Percentiles rank a stretch among this genome's conserved stretches.
Evolutionary conservation across 2,329 filamentous ascomycete genomes (phyloP).

Genomic region (Aureobasidium uvarum): DNA sequence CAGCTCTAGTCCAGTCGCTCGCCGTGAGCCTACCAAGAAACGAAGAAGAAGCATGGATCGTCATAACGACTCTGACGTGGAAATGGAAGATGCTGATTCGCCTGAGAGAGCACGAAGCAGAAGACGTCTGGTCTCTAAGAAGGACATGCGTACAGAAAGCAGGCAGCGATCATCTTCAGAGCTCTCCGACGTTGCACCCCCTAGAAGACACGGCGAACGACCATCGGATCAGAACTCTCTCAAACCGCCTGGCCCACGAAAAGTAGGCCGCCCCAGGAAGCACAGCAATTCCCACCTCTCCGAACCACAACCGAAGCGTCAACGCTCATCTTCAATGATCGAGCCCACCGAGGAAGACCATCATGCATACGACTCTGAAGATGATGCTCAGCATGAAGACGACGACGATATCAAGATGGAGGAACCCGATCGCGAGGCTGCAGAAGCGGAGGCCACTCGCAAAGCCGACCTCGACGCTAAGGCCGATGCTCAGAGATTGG

Average conservation of each 20-base stretch:
- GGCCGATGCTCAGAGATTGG: constrained; percentile 31
- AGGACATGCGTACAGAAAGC: constrained; percentile 38
- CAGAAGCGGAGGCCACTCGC: constrained; percentile 29
- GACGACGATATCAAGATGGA: constrained; percentile 29
- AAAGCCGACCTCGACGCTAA: constrained; percentile 30
- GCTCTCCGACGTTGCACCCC: constrained; percentile 33
- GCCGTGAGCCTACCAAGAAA: constrained; percentile 37
- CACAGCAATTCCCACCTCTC: constrained; percentile 34
- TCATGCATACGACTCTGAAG: constrained; percentile 29
- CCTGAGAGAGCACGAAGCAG: constrained; percentile 29
- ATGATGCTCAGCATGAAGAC: constrained; percentile 28
- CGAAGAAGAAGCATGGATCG: constrained; percentile 29
- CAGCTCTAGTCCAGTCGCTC: constrained; percentile 40
- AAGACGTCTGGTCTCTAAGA: constrained; percentile 39
- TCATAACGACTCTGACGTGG: constrained; percentile 26
- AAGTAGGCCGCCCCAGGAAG: constrained; percentile 33
- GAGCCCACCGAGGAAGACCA: constrained; percentile 32
- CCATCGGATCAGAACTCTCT: constrained; percentile 29
- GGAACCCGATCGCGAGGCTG: constrained; percentile 31
- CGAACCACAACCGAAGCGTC: constrained; percentile 31
- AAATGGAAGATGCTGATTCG: constrained; percentile 29
- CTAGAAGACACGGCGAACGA: constrained; percentile 31
- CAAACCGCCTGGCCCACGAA: constrained; percentile 35
- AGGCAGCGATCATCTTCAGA: constrained; percentile 35
- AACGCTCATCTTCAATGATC: constrained; percentile 34